Conservation (phyloP, 2,329 filamentous ascomycete genomes). For the Cercospora sesami region DNA sequence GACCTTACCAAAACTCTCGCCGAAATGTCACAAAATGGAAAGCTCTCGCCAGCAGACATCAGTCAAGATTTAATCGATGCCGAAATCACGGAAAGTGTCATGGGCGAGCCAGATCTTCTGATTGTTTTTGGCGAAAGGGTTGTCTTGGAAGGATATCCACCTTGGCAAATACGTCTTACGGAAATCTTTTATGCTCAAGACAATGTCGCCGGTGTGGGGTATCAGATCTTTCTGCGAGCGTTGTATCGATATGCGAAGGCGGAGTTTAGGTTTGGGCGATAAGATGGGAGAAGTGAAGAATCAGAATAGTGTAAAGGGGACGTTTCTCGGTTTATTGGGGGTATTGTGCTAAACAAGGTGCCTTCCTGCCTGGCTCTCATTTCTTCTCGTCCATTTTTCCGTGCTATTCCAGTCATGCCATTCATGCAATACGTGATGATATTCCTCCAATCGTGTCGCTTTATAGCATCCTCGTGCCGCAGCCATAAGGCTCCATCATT, state of each 20-base stretch:
- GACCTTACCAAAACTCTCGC: slow-evolving; percentile 92
- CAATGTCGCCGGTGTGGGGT: slow-evolving; percentile 66
- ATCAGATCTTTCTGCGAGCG: slow-evolving; percentile 86
- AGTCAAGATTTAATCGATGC: slow-evolving; percentile 83
- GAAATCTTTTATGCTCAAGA: slow-evolving; percentile 74
- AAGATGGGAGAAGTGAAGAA: slow-evolving; percentile 1
- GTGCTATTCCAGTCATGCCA: neutral
- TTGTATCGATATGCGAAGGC: slow-evolving; percentile 82
- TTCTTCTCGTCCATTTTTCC: neutral
- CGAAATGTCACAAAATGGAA: slow-evolving; percentile 90
- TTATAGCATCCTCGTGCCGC: neutral
- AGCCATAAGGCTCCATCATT: neutral
- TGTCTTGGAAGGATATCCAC: slow-evolving; percentile 86
- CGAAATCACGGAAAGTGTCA: slow-evolving; percentile 75
- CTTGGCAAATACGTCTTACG: slow-evolving; percentile 91
- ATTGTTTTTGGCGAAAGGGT: slow-evolving; percentile 83
- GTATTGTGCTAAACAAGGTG: slow-evolving; percentile 13
- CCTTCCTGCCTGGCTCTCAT: neutral
- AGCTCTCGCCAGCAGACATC: slow-evolving; percentile 79
- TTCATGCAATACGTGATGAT: neutral
- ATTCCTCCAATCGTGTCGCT: neutral
- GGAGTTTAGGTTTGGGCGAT: slow-evolving; percentile 79
- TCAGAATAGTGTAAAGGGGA: slow-evolving; percentile 32
- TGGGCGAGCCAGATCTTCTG: slow-evolving; percentile 85
- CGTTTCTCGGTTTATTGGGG: slow-evolving; percentile 3